Evolutionary conservation across 2,329 filamentous ascomycete genomes (phyloP).

Genomic region (Coleophoma eucalyptorum): DNA sequence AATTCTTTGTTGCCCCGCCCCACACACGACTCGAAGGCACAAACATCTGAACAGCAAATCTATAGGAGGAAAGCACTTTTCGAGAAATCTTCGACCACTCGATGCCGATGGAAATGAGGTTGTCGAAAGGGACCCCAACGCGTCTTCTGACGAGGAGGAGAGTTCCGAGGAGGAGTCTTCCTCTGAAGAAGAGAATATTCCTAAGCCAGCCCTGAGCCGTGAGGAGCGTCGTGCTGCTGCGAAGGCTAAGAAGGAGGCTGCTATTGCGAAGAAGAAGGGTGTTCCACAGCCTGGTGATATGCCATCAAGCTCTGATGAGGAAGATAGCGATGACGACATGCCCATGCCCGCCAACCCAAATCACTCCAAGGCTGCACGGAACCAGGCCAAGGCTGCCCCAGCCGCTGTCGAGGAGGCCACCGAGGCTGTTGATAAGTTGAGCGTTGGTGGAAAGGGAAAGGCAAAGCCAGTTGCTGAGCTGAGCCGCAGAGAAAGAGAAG

Average conservation of each 20-base stretch:
- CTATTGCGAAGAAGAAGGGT: constrained; percentile 71
- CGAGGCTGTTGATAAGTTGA: constrained; percentile 52
- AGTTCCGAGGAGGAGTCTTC: constrained; percentile 45
- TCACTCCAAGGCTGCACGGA: constrained; percentile 72
- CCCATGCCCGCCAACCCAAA: constrained; percentile 88
- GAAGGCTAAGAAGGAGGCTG: constrained; percentile 88
- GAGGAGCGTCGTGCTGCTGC: constrained; percentile 85
- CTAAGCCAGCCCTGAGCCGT: constrained; percentile 62
- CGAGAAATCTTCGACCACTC: constrained; percentile 81
- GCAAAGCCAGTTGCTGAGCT: constrained; percentile 47
- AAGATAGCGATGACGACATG: constrained; percentile 45
- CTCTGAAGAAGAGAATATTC: constrained; percentile 41
- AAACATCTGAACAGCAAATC: constrained; percentile 14
- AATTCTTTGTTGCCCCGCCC: neutral
- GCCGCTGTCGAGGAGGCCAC: constrained; percentile 44
- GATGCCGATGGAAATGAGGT: constrained; percentile 87
- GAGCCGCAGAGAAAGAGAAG: constrained; percentile 68
- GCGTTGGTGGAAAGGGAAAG: constrained; percentile 36
- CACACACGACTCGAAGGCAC: constrained; percentile 3
- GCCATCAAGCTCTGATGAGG: constrained; percentile 64
- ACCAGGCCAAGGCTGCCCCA: constrained; percentile 43
- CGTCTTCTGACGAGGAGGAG: constrained; percentile 44
- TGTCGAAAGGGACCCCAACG: constrained; percentile 67
- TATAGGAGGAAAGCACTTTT: constrained; percentile 91
- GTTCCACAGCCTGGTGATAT: constrained; percentile 80